These are phyloP conservation scores for Epichloe sylvatica DNA, from an alignment of 2,329 filamentous ascomycete species.

Conservation along the genomic window DNA sequence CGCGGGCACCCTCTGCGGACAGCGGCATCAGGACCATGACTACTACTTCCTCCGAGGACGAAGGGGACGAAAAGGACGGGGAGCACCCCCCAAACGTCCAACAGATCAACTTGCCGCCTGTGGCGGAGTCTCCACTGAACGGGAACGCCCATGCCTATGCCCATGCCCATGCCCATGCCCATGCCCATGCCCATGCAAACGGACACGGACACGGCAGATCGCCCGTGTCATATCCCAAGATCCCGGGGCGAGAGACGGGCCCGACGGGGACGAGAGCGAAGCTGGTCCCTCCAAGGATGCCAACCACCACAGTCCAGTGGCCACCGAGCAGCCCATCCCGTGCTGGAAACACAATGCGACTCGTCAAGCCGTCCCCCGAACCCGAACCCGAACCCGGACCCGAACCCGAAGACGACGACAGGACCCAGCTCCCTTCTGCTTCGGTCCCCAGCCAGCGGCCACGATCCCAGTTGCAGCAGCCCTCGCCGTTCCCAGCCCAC, in stretches of 20 bases:
- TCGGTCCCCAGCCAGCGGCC: neutral
- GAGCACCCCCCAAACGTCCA: constrained; percentile 10
- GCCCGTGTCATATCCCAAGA: constrained; percentile 19
- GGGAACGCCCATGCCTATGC: constrained; percentile 2
- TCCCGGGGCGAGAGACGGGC: constrained; percentile 11
- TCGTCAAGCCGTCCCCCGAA: constrained; percentile 21
- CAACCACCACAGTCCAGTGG: constrained; percentile 8
- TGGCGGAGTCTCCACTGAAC: constrained; percentile 31
- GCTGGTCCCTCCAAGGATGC: constrained; percentile 19
- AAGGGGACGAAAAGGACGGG: constrained; percentile 9
- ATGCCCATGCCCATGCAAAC: neutral
- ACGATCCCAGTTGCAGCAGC: neutral
- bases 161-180: neutral
- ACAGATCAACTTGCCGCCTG: constrained; percentile 30
- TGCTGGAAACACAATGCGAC: constrained; percentile 18
- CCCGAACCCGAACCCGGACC: too few relatives aligned
- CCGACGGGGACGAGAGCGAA: constrained; percentile 7
- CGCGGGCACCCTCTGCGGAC: constrained; percentile 15
- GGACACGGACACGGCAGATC: constrained; percentile 12
- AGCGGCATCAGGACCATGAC: constrained; percentile 20
- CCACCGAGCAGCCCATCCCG: neutral
- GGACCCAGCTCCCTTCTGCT: constrained; percentile 6
- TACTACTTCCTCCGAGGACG: constrained; percentile 17
- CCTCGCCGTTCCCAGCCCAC: neutral
- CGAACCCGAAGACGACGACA: constrained; percentile 10